These are phyloP conservation scores for Ophiostoma triangulosporum DNA, from an alignment of 2,329 filamentous ascomycete species.

Conservation along the genomic window DNA sequence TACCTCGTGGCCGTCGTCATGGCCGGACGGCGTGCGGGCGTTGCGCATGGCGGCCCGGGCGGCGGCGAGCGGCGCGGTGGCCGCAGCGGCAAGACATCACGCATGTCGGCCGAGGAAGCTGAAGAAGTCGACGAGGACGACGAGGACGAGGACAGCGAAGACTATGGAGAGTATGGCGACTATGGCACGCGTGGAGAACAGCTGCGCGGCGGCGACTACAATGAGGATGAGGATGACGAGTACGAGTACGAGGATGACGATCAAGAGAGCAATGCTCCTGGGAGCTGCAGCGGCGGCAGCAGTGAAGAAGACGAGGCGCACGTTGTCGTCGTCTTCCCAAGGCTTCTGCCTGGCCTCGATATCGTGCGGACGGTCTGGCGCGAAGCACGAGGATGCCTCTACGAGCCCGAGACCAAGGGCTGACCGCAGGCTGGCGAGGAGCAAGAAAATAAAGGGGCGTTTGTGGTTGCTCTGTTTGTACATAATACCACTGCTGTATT, in stretches of 20 bases:
- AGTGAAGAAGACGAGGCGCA: slow-evolving; percentile 60
- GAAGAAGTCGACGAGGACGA: neutral
- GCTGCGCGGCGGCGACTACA: neutral
- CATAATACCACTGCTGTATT: neutral
- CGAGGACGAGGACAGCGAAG: neutral
- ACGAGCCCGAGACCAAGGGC: slow-evolving; percentile 32
- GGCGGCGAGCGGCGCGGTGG: neutral
- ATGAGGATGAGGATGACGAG: neutral
- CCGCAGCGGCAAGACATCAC: neutral
- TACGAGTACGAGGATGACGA: neutral
- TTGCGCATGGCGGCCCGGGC: neutral
- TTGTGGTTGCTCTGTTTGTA: neutral
- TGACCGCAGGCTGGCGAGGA: neutral
- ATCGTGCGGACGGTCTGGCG: slow-evolving; percentile 87
- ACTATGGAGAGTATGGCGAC: neutral
- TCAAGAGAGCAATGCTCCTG: neutral
- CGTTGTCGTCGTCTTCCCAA: slow-evolving; percentile 88
- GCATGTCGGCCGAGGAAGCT: neutral
- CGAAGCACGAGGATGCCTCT: slow-evolving; percentile 68
- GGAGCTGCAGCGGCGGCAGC: slow-evolving; percentile 1
- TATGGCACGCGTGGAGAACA: neutral
- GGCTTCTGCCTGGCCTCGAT: slow-evolving; percentile 55
- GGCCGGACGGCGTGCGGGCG: neutral
- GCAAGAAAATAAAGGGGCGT: neutral
- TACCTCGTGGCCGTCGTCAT: slow-evolving; percentile 86